A percentile compares a stretch with the other conserved stretches of the same genome.
Evolutionary conservation across 805 yeast species (phyloP).

Genomic region (Candida ipomoeae): DNA sequence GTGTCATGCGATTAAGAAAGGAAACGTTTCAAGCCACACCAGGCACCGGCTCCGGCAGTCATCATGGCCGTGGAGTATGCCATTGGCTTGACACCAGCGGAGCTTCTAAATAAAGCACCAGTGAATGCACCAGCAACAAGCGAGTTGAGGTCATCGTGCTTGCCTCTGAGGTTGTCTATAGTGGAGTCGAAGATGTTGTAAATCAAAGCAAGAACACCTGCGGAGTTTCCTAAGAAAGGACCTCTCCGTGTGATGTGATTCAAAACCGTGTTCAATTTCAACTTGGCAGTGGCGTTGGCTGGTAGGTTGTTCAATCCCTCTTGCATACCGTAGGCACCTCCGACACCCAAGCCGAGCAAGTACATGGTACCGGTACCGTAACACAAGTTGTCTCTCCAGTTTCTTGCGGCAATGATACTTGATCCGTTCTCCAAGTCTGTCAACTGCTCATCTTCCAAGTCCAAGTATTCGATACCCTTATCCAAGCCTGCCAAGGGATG

Average conservation of each 20-base stretch:
- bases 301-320: constrained; percentile 84
- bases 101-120: constrained; percentile 86
- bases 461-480: constrained; percentile 83
- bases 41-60: constrained; percentile 87
- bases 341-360: constrained; percentile 77
- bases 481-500: constrained; percentile 94
- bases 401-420: constrained; percentile 91
- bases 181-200: constrained; percentile 82
- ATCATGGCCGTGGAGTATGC: constrained; percentile 77
- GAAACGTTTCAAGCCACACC: constrained; percentile 76
- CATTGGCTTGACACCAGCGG: constrained; percentile 84
- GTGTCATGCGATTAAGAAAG: constrained; percentile 17
- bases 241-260: constrained; percentile 94
- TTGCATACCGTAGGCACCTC: constrained; percentile 83
- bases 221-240: constrained; percentile 91
- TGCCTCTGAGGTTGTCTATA: constrained; percentile 77
- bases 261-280: constrained; percentile 82
- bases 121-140: constrained; percentile 85
- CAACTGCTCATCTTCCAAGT: constrained; percentile 76
- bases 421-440: constrained; percentile 80
- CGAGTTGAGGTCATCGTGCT: constrained; percentile 83
- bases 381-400: constrained; percentile 96
- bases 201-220: constrained; percentile 87
- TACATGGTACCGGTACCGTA: constrained; percentile 97
- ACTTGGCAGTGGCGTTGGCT: constrained; percentile 67